Percentiles rank a stretch among this genome's conserved stretches.
These are phyloP conservation scores for Phyllosticta citriasiana DNA, from an alignment of 2,329 filamentous ascomycete genomes.

Conservation along the genomic window DNA sequence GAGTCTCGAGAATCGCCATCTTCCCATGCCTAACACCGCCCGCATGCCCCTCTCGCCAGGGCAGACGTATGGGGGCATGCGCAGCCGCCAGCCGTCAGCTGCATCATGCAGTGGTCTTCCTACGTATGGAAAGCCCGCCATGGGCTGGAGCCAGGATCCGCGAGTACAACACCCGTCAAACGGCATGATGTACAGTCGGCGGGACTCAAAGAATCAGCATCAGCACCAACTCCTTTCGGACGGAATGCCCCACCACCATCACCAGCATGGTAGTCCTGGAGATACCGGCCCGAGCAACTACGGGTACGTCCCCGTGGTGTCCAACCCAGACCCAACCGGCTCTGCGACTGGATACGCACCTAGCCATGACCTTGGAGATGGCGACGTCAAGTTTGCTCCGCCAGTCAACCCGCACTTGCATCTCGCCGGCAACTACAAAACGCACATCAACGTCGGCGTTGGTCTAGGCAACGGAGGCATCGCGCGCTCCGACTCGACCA, in stretches of 20 bases:
- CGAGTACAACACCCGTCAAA: background rate
- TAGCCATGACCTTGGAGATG: background rate
- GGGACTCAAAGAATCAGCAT: background rate
- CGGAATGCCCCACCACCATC: background rate
- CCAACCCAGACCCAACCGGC: conserved; percentile 4
- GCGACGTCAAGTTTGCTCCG: background rate
- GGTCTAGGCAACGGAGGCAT: background rate
- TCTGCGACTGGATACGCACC: conserved; percentile 4
- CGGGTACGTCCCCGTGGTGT: background rate
- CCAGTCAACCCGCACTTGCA: background rate
- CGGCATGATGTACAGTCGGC: background rate
- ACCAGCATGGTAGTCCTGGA: background rate
- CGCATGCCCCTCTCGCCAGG: background rate
- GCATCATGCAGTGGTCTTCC: background rate
- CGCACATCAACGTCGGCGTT: background rate
- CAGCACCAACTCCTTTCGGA: background rate
- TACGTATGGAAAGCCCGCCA: conserved; percentile 16
- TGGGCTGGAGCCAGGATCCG: conserved; percentile 16
- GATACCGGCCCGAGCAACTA: background rate
- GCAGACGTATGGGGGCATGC: background rate
- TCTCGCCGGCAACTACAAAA: background rate
- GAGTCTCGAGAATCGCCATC: conserved; percentile 2
- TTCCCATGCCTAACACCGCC: conserved; percentile 6
- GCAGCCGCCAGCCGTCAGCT: background rate
- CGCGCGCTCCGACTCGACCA: conserved; percentile 21